A percentile compares a stretch with the other conserved stretches of the same genome.
These are phyloP conservation scores for Lignosus rhinocerotis DNA, from an alignment of 1,284 basidiomycete species.

Conservation along the genomic window DNA sequence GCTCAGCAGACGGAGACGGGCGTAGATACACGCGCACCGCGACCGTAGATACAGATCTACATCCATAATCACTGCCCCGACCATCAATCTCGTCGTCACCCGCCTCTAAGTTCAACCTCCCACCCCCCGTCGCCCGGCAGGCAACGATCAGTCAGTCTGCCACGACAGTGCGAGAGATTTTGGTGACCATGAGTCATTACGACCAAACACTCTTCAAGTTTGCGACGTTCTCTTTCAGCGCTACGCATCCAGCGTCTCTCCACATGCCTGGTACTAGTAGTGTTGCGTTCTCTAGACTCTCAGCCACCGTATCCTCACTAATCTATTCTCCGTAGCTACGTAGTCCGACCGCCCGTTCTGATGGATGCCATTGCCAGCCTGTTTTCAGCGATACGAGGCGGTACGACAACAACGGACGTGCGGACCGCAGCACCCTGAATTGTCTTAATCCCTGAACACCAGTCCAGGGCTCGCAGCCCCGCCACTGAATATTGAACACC, in stretches of 20 bases:
- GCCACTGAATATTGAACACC: neutral
- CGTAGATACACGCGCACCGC: neutral
- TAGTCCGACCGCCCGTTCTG: slow-evolving; percentile 19
- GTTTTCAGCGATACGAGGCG: slow-evolving; percentile 16
- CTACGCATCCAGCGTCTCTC: neutral
- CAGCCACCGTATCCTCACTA: slow-evolving; percentile 14
- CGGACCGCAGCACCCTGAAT: slow-evolving; percentile 16
- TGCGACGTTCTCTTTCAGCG: neutral
- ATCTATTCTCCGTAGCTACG: slow-evolving; percentile 3
- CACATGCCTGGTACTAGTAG: slow-evolving; percentile 3
- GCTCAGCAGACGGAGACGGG: neutral
- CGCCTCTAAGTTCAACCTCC: too few species aligned
- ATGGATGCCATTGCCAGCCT: slow-evolving; percentile 20
- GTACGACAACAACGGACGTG: slow-evolving; percentile 16
- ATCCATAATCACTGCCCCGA: neutral
- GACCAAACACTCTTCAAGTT: neutral
- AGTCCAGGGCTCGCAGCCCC: neutral
- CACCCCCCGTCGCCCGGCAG: neutral
- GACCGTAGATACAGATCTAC: neutral
- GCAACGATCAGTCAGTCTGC: slow-evolving; percentile 12
- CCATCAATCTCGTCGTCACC: neutral
- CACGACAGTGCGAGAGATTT: neutral
- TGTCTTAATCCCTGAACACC: neutral
- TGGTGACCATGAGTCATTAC: too few species aligned
- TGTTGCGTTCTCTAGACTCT: neutral